Conservation (phyloP, 2,329 filamentous ascomycete species). For the Cladosporium sp. region DNA sequence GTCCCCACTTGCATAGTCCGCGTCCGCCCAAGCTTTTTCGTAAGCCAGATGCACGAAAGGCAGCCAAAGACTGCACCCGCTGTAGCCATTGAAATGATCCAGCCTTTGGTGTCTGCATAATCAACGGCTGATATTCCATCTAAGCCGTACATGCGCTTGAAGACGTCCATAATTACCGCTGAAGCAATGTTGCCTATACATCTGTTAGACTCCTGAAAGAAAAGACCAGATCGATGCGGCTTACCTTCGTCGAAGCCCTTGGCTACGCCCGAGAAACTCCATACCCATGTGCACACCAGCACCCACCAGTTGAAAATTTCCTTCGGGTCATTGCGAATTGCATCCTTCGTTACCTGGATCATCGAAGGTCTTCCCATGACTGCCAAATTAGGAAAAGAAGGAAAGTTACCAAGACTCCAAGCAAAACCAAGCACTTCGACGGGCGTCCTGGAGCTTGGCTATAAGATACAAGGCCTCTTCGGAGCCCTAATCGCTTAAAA, state of each 20-base stretch:
- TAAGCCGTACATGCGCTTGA: not conserved
- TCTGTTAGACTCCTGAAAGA: not conserved
- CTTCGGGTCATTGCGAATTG: not conserved
- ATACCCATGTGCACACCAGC: not conserved
- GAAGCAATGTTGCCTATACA: no score
- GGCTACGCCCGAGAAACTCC: not conserved
- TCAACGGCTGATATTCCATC: not conserved
- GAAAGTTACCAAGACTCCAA: no score
- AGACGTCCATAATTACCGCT: no score
- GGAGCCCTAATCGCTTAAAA: no score
- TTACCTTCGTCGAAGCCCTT: conserved; percentile 5
- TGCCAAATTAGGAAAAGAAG: not conserved
- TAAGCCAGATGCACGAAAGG: no score
- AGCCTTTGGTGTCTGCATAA: not conserved
- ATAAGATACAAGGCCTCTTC: no score
- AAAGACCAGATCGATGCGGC: not conserved
- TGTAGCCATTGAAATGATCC: not conserved
- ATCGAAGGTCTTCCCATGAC: not conserved
- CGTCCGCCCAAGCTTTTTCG: no score
- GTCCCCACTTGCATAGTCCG: no score
- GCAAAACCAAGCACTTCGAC: no score
- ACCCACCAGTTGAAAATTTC: conserved; percentile 10
- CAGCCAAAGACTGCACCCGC: no score
- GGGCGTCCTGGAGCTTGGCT: no score
- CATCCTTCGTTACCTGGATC: not conserved